Percentiles rank a stretch among this genome's conserved stretches.
Conservation (phyloP, 192 early-diverging fungal species). For the Chytriomyces sp. region DNA sequence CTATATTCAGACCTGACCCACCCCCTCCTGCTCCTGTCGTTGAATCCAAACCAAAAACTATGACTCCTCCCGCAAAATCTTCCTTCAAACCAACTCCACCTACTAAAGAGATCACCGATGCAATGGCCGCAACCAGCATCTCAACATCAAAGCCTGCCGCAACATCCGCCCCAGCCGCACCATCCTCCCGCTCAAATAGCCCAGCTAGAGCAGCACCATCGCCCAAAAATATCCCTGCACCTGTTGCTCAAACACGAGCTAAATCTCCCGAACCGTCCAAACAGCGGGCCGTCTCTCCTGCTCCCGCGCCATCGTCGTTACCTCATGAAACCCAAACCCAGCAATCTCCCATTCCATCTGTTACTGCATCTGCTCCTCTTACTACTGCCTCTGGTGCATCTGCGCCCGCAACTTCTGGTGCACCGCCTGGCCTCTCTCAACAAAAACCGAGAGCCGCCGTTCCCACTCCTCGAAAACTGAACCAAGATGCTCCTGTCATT, state of each 20-base stretch:
- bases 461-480: conserved; percentile 70
- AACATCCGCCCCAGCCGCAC: not conserved
- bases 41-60: conserved; percentile 16
- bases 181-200: conserved; percentile 18
- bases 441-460: conserved; percentile 42
- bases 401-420: conserved; percentile 28
- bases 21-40: conserved; percentile 42
- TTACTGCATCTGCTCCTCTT: not conserved
- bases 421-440: conserved; percentile 50
- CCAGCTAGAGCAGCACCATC: conserved; percentile 28
- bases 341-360: not conserved
- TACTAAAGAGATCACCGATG: conserved; percentile 37
- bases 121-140: conserved; percentile 18
- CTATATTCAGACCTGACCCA: conserved; percentile 53
- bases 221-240: conserved; percentile 3
- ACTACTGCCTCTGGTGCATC: not conserved
- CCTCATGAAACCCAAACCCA: conserved; percentile 10
- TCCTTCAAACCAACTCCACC: conserved; percentile 31
- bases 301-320: conserved; percentile 1
- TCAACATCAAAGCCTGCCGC: conserved; percentile 7
- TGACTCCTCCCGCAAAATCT: conserved; percentile 6
- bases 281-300: not conserved
- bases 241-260: not conserved
- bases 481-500: conserved; percentile 88
- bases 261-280: conserved; percentile 16